Evolutionary conservation across 2,329 filamentous ascomycete species (phyloP).

Genomic region (Mycosphaerella arachidis): DNA sequence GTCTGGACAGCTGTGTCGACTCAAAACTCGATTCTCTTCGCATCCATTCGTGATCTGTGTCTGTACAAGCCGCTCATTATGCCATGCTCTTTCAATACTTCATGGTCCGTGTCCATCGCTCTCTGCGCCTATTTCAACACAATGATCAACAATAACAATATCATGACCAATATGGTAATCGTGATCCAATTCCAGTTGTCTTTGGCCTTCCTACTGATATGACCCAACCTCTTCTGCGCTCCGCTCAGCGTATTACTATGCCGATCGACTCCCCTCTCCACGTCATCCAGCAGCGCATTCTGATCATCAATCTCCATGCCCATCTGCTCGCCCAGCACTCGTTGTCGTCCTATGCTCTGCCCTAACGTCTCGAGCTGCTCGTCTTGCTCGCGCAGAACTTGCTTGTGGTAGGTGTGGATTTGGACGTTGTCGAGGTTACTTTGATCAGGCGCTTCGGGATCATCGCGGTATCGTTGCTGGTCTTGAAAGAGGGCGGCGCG

Average conservation of each 20-base stretch:
- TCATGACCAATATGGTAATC: slow-evolving; percentile 70
- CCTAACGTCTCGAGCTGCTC: slow-evolving; percentile 85
- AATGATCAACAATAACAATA: slow-evolving; percentile 76
- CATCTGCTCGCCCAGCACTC: slow-evolving; percentile 91
- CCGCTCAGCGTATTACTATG: slow-evolving; percentile 72
- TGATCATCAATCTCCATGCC: slow-evolving; percentile 93
- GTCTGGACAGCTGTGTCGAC: too few relatives aligned
- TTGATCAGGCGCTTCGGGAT: slow-evolving; percentile 54
- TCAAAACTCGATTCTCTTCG: background rate
- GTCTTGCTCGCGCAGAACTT: slow-evolving; percentile 83
- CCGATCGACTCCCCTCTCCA: slow-evolving; percentile 76
- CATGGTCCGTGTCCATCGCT: background rate
- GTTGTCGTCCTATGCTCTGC: slow-evolving; percentile 79
- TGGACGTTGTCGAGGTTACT: slow-evolving; percentile 69
- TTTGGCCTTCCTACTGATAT: slow-evolving; percentile 67
- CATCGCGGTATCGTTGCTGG: slow-evolving; percentile 58
- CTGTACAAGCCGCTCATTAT: background rate
- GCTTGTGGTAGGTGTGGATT: slow-evolving; percentile 77
- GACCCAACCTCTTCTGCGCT: slow-evolving; percentile 66
- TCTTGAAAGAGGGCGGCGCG: slow-evolving; percentile 54
- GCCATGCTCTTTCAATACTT: background rate
- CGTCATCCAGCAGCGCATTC: slow-evolving; percentile 81
- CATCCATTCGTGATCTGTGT: background rate
- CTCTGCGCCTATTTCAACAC: slow-evolving; percentile 63
- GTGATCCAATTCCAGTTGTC: slow-evolving; percentile 89